Evolutionary conservation across 495 filamentous ascomycete species (phyloP).

Genomic region (Ascobolus immersus): DNA sequence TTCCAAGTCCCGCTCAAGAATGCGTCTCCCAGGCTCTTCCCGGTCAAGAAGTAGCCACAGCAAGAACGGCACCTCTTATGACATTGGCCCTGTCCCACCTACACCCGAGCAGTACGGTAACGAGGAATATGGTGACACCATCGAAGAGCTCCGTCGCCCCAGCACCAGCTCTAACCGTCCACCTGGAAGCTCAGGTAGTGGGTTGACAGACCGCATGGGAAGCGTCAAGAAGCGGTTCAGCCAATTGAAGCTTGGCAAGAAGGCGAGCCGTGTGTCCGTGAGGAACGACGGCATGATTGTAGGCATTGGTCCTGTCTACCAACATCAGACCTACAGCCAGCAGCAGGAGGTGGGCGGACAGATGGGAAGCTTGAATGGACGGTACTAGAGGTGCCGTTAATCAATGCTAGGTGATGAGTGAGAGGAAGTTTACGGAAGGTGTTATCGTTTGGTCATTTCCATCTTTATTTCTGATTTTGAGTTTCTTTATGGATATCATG

Average conservation of each 20-base stretch:
- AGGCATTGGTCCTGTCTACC: too few species aligned
- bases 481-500: slow-evolving; percentile 5
- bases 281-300: slow-evolving; percentile 11
- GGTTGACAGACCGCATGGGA: slow-evolving; percentile 15
- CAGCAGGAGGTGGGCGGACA: not conserved
- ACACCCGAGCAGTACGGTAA: too few species aligned
- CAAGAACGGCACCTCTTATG: too few species aligned
- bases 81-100: too few species aligned
- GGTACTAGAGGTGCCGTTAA: slow-evolving; percentile 11
- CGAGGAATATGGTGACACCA: too few species aligned
- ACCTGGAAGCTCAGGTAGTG: slow-evolving; percentile 17
- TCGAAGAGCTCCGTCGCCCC: too few species aligned
- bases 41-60: too few species aligned
- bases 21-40: too few species aligned
- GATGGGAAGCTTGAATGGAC: slow-evolving; percentile 8
- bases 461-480: slow-evolving; percentile 2
- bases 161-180: too few species aligned
- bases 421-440: slow-evolving; percentile 1
- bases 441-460: not conserved
- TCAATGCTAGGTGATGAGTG: slow-evolving; percentile 1
- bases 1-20: too few species aligned
- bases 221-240: slow-evolving; percentile 48
- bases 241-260: slow-evolving; percentile 38
- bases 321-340: too few species aligned
- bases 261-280: slow-evolving; percentile 30